Evolutionary conservation across 73 alveolate species (phyloP).

Genomic region (Symbiodinium natans): DNA sequence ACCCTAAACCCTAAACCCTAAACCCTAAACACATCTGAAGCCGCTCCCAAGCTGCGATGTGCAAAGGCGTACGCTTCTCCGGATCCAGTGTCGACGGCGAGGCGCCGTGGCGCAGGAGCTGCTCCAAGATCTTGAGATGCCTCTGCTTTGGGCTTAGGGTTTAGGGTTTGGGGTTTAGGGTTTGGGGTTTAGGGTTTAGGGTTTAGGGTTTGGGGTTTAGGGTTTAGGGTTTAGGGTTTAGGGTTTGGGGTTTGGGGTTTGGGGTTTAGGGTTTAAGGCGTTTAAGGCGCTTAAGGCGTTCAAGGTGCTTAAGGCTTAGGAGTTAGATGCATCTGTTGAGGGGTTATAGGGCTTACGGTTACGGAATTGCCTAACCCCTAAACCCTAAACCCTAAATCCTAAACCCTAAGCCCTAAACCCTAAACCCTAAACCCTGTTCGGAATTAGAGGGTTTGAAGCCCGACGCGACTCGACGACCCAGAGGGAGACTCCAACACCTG

Average conservation of each 20-base stretch:
- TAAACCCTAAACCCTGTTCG: not conserved
- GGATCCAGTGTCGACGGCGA: conserved; percentile 10
- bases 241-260: no score
- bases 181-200: not conserved
- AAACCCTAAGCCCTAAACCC: not conserved
- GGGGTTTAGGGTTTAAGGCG: no score
- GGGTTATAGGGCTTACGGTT: not conserved
- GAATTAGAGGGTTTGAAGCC: no score
- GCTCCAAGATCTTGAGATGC: not conserved
- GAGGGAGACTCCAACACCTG: not conserved
- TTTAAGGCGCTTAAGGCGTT: no score
- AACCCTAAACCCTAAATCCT: no score
- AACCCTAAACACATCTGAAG: not conserved
- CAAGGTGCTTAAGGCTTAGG: not conserved
- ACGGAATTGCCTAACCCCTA: no score
- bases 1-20: not conserved
- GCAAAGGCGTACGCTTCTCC: conserved; percentile 40
- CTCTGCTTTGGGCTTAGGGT: not conserved
- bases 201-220: not conserved
- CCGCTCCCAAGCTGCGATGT: not conserved
- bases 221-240: not conserved
- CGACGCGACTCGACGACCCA: no score
- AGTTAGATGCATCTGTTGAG: not conserved
- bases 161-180: not conserved
- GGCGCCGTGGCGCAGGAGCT: conserved; percentile 16